Base-by-base conservation (phyloP, 129 eudicot genomes). In the Apium graveolens region DNA sequence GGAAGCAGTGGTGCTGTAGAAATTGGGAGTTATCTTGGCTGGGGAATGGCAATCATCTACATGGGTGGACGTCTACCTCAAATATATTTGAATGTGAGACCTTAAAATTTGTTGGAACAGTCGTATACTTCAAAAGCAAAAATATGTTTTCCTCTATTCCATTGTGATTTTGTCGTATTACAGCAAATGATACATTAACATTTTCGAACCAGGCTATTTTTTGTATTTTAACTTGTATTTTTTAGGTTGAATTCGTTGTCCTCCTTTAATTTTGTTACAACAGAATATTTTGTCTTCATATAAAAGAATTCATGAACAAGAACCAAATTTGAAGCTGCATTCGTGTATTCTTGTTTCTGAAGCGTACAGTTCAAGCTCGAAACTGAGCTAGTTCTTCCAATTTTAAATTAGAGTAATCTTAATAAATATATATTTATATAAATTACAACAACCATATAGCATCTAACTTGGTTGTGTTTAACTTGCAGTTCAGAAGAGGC, bases 31-130 rank as follows among this genome's bases (percentile, higher is more conserved):
- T 81, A 73, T 62, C 86, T 92, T 78, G 97, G 97, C 79, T 92
- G 97, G 97, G 93, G 91, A 78, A 92, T 92, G 97, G 87, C 97
- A 60, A 86, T 90, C 75, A 88, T 92, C 70, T 92, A 92, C 86
- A 70, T 92, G 86, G 93, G 97, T 74, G 96, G 93, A 73, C 96
- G 97, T 69, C 86, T 92, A 51, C 96, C 97, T 35, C 97, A 92
- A 79, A 88, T 92, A 72, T 80, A 48, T 71, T 86, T 90, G 73
- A 92, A 92, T 79, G 97, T 90, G 82, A 86, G 89, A 18, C 41
- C 20, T 18, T 34, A 37, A 29, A 29, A 66, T 27, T 1, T 37
- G 74, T 34, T 37, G 18, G 20, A 31, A 17, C 7, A 3, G 34
- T 34, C 17, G n/a, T n/a, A 41, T 41, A 72, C 44, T 41, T 21